A percentile compares a stretch with the other conserved stretches of the same genome.
phyloP scores from a whole-genome alignment of 352 stramenopile genomes.

The Pythium inflatum region DNA sequence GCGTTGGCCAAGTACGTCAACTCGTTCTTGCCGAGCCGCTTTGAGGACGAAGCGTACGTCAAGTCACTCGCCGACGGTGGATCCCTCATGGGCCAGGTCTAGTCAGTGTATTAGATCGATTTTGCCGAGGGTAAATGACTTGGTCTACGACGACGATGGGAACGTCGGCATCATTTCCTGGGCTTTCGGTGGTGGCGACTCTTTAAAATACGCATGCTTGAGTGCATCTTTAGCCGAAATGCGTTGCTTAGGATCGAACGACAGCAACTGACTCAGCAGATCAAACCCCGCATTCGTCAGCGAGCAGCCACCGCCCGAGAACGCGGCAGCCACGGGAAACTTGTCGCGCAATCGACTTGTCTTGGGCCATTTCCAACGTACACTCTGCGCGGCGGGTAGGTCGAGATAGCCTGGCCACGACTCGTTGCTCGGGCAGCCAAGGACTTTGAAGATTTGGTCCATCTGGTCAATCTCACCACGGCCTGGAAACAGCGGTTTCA shows the following conservation, averaged over 20 bases:
- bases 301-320: conserved; percentile 55
- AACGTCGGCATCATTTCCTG: conserved; percentile 86
- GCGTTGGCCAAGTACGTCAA: conserved; percentile 54
- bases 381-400: conserved; percentile 63
- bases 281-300: conserved; percentile 81
- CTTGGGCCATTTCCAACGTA: conserved; percentile 74
- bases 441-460: conserved; percentile 95
- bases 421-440: conserved; percentile 89
- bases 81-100: conserved; percentile 64
- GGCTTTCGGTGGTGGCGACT: conserved; percentile 63
- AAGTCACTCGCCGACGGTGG: conserved; percentile 54
- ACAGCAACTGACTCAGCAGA: conserved; percentile 55
- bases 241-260: conserved; percentile 46
- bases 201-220: conserved; percentile 80
- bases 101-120: conserved; percentile 1
- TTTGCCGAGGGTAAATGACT: too few species aligned
- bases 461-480: conserved; percentile 96
- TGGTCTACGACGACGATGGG: conserved; percentile 37
- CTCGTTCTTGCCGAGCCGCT: conserved; percentile 64
- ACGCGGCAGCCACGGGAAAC: conserved; percentile 68
- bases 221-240: conserved; percentile 83
- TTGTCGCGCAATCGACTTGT: conserved; percentile 74
- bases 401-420: conserved; percentile 87
- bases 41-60: conserved; percentile 63
- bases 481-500: conserved; percentile 93